Conservation (phyloP, 2,329 filamentous ascomycete genomes). For the Immersiporthe knoxdaviesiana region DNA sequence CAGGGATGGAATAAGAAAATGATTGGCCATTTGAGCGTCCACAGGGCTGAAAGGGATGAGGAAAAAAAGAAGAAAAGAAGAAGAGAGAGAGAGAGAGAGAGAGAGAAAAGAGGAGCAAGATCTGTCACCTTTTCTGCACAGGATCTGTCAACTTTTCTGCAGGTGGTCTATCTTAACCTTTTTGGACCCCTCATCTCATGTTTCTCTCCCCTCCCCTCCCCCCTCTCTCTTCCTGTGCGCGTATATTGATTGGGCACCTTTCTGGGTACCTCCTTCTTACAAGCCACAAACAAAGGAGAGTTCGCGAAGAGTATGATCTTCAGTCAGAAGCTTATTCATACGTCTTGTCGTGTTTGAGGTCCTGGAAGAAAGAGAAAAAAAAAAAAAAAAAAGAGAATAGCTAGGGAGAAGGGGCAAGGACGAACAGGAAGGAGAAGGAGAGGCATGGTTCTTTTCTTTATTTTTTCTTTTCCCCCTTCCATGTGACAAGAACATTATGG, state of each 20-base stretch:
- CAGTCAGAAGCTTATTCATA: background rate
- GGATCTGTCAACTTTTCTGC: background rate
- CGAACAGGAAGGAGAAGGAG: too few species aligned
- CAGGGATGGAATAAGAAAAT: background rate
- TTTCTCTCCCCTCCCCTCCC: background rate
- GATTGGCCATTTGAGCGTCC: too few species aligned
- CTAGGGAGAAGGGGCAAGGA: background rate
- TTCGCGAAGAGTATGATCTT: background rate
- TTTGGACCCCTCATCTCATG: background rate
- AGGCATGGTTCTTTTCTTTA: background rate
- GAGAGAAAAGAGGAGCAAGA: background rate
- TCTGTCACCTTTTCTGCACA: background rate
- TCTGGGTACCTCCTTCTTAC: background rate
- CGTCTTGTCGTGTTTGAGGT: background rate
- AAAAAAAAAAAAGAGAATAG: too few species aligned
- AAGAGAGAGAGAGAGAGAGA: background rate
- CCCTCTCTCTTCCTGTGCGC: background rate
- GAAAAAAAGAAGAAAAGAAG: background rate
- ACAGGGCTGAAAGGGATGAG: too few species aligned
- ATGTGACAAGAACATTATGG: too few species aligned
- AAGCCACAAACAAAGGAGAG: background rate
- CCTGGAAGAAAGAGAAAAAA: background rate
- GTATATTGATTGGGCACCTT: too few species aligned
- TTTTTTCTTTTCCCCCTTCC: background rate
- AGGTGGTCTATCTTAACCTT: background rate